Conservation (phyloP, 2,329 filamentous ascomycete species). For the Microsporum canis region DNA sequence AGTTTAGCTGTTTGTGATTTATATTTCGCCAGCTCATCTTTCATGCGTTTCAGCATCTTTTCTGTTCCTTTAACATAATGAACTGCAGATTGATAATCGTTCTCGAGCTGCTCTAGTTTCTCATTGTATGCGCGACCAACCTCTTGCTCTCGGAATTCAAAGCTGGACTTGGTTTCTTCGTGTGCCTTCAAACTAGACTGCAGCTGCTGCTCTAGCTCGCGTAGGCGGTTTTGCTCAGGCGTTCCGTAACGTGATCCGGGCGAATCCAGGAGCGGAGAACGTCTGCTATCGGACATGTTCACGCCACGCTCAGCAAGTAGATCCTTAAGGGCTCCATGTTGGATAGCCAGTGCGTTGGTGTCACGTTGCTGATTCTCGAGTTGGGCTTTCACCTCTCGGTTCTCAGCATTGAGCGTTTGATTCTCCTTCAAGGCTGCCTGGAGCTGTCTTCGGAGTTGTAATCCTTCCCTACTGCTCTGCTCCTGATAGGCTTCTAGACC, state of each 20-base stretch:
- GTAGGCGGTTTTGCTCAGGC: slow-evolving; percentile 66
- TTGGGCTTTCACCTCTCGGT: slow-evolving; percentile 70
- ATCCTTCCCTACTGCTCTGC: slow-evolving; percentile 84
- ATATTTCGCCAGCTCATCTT: slow-evolving; percentile 88
- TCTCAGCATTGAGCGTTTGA: slow-evolving; percentile 67
- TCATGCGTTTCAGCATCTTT: slow-evolving; percentile 98
- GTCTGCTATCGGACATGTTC: slow-evolving; percentile 57
- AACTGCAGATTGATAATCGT: slow-evolving; percentile 93
- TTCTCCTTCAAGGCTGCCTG: slow-evolving; percentile 74
- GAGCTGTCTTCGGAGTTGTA: slow-evolving; percentile 79
- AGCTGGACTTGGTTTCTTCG: slow-evolving; percentile 68
- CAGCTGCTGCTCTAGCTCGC: slow-evolving; percentile 81
- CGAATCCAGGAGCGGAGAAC: slow-evolving; percentile 60
- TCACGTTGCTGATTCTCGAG: slow-evolving; percentile 81
- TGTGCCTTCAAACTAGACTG: slow-evolving; percentile 65
- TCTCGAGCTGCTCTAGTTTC: slow-evolving; percentile 85
- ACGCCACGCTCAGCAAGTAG: slow-evolving; percentile 82
- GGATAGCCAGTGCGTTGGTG: slow-evolving; percentile 82
- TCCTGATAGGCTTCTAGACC: slow-evolving; percentile 95
- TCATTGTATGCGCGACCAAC: slow-evolving; percentile 84
- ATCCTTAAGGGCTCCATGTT: slow-evolving; percentile 87
- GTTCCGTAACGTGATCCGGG: slow-evolving; percentile 64
- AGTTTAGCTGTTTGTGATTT: slow-evolving; percentile 76
- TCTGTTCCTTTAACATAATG: slow-evolving; percentile 98
- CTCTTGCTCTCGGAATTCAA: slow-evolving; percentile 70